Evolutionary conservation across 2,329 filamentous ascomycete genomes (phyloP).

Genomic region (Neofusicoccum umdonicola): DNA sequence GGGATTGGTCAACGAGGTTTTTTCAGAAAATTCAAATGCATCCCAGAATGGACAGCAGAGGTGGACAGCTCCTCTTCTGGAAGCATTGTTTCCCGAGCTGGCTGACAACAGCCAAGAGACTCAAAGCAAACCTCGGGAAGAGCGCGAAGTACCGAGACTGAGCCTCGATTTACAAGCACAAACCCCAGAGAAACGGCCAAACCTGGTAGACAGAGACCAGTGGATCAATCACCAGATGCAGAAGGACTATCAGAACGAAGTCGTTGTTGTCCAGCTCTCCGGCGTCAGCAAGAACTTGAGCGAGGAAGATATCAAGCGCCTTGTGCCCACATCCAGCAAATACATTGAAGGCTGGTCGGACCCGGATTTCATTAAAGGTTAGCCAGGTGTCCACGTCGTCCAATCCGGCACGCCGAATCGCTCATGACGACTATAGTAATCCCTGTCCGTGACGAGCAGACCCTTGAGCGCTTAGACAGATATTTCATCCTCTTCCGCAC

Average conservation of each 20-base stretch:
- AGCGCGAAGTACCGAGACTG: neutral
- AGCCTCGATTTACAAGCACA: neutral
- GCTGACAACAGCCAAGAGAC: neutral
- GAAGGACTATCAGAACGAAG: neutral
- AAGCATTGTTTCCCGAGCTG: conserved; percentile 12
- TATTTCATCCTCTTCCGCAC: conserved; percentile 70
- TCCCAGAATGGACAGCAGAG: neutral
- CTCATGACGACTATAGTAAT: conserved; percentile 47
- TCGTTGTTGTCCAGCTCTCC: conserved; percentile 24
- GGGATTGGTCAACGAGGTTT: neutral
- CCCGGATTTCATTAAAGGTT: conserved; percentile 58
- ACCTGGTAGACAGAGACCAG: neutral
- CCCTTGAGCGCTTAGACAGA: conserved; percentile 60
- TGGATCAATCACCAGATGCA: neutral
- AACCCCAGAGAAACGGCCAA: neutral
- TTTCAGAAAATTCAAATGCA: neutral
- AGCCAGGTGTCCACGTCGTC: neutral
- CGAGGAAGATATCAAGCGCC: conserved; percentile 68
- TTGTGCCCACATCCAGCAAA: conserved; percentile 56
- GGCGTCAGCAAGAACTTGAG: conserved; percentile 57
- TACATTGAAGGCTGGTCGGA: conserved; percentile 67
- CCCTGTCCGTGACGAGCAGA: conserved; percentile 62
- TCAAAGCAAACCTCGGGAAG: neutral
- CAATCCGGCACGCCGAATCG: too few relatives aligned
- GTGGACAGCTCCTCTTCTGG: neutral